Evolutionary conservation across 106 monocot genomes (phyloP).

Genomic region (Xerophyta viscosa): DNA sequence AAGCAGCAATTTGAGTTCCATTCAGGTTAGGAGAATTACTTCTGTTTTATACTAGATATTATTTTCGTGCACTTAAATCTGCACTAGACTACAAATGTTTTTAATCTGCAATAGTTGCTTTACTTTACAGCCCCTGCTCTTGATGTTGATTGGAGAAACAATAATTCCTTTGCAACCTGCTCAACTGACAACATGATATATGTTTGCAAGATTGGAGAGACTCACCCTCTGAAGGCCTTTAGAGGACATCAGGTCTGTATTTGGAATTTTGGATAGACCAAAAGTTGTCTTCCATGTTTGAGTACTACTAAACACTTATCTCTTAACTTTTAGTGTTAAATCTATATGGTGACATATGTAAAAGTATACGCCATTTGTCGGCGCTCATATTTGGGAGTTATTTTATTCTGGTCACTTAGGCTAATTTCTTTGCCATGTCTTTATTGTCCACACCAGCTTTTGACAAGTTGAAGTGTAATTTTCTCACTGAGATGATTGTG

Average conservation of each 20-base stretch:
- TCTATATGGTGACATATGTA: too few species aligned
- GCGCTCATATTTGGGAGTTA: too few species aligned
- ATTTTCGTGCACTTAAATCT: not conserved
- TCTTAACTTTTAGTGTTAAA: too few species aligned
- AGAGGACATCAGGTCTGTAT: slow-evolving; percentile 78
- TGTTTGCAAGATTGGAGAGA: slow-evolving; percentile 90
- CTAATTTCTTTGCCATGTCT: too few species aligned
- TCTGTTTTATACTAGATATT: not conserved
- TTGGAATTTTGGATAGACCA: not conserved
- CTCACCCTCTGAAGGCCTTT: slow-evolving; percentile 58
- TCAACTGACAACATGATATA: slow-evolving; percentile 93
- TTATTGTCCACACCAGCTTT: too few species aligned
- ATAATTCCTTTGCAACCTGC: slow-evolving; percentile 86
- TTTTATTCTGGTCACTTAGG: too few species aligned
- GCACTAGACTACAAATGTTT: not conserved
- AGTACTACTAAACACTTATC: too few species aligned
- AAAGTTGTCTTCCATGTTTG: not conserved
- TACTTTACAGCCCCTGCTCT: slow-evolving; percentile 78
- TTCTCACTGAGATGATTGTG: too few species aligned
- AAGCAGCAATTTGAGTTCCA: slow-evolving; percentile 99
- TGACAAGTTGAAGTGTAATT: too few species aligned
- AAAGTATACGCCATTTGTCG: too few species aligned
- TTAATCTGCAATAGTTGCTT: not conserved
- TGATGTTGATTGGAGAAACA: slow-evolving; percentile 99
- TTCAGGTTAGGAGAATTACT: too few species aligned